Percentiles rank a stretch among this genome's conserved stretches.
Evolutionary conservation across 805 yeast species (phyloP).

Genomic region (Metschnikowia dekortorum): DNA sequence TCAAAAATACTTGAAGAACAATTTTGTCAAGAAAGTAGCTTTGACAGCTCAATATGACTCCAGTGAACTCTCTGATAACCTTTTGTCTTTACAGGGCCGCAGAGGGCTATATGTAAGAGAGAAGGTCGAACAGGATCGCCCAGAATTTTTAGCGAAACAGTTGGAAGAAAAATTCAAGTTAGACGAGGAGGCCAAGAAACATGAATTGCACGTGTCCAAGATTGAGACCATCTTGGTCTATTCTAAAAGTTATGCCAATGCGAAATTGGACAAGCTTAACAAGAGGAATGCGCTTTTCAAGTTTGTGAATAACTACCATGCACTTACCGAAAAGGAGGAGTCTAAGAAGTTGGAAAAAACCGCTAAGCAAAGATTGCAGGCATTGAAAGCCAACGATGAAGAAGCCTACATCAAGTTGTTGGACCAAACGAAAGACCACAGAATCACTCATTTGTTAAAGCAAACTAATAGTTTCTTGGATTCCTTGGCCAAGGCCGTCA

Average conservation of each 20-base stretch:
- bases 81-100: slow-evolving; percentile 61
- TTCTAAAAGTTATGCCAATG: slow-evolving; percentile 22
- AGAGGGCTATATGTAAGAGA: slow-evolving; percentile 65
- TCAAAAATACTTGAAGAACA: slow-evolving; percentile 67
- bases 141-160: slow-evolving; percentile 71
- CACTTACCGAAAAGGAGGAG: slow-evolving; percentile 66
- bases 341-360: slow-evolving; percentile 69
- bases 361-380: slow-evolving; percentile 85
- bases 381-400: slow-evolving; percentile 82
- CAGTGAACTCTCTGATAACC: slow-evolving; percentile 47
- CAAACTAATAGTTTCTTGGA: slow-evolving; percentile 78
- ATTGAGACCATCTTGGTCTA: slow-evolving; percentile 31
- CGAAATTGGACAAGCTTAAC: slow-evolving; percentile 19
- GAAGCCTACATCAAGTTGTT: slow-evolving; percentile 80
- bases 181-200: slow-evolving; percentile 49
- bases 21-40: slow-evolving; percentile 49
- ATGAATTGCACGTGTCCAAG: slow-evolving; percentile 47
- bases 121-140: slow-evolving; percentile 67
- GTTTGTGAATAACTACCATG: slow-evolving; percentile 46
- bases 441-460: slow-evolving; percentile 76
- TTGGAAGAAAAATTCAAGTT: slow-evolving; percentile 65
- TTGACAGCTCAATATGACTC: slow-evolving; percentile 53
- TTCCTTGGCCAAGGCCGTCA: slow-evolving; percentile 73
- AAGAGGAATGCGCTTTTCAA: slow-evolving; percentile 28
- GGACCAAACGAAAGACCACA: slow-evolving; percentile 82